Conservation (phyloP, 2,329 filamentous ascomycete species). For the Didymella lethalis region DNA sequence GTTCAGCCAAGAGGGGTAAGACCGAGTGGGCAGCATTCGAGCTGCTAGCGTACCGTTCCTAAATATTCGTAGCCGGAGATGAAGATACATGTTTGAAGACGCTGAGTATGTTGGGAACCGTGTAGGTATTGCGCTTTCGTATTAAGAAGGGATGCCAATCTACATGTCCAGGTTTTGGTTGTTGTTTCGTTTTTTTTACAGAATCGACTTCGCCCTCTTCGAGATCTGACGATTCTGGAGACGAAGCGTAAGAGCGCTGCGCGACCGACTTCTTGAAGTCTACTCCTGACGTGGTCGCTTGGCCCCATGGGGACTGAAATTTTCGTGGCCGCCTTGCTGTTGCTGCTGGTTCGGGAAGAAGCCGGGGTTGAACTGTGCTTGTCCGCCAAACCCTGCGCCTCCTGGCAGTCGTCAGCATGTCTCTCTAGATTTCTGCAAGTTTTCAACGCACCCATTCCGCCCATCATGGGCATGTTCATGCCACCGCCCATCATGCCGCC, state of each 20-base stretch:
- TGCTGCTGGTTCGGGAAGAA: constrained; percentile 68
- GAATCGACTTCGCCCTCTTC: not conserved
- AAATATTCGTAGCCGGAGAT: not conserved
- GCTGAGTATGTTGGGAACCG: not conserved
- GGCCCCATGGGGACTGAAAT: constrained; percentile 82
- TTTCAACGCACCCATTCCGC: constrained; percentile 43
- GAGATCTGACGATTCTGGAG: not conserved
- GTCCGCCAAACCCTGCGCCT: constrained; percentile 66
- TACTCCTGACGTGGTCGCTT: constrained; percentile 80
- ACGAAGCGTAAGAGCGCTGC: not conserved
- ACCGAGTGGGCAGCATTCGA: not conserved
- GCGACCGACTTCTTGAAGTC: not conserved
- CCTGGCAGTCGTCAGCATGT: constrained; percentile 21
- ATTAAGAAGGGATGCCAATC: too few relatives aligned
- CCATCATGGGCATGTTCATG: constrained; percentile 52
- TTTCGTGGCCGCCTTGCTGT: constrained; percentile 59
- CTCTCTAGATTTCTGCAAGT: not conserved
- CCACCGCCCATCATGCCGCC: constrained; percentile 42
- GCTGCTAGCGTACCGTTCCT: not conserved
- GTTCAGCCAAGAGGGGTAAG: not conserved
- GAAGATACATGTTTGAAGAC: not conserved
- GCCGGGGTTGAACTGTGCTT: constrained; percentile 74
- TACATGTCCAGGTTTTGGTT: not conserved
- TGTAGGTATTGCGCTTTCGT: too few relatives aligned
- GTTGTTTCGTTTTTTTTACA: not conserved